Percentiles rank a stretch among this genome's conserved stretches.
Conservation (phyloP, 805 yeast species). For the Candida sphagnicola region DNA sequence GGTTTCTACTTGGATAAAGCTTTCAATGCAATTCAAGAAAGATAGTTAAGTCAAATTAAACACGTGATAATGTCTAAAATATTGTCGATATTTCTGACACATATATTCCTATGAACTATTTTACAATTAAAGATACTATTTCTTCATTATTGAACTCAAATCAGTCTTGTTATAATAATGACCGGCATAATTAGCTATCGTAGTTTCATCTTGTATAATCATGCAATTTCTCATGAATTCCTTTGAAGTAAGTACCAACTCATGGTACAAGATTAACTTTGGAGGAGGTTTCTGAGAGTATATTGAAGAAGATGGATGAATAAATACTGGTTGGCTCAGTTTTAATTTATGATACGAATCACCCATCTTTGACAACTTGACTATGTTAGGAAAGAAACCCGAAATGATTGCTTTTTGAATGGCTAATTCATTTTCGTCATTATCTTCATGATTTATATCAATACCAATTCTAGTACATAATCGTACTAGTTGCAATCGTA, state of each 20-base stretch:
- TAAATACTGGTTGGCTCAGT: slow-evolving; percentile 65
- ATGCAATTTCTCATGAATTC: slow-evolving; percentile 86
- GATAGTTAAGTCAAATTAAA: too few relatives aligned
- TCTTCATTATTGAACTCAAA: too few relatives aligned
- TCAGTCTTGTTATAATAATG: slow-evolving; percentile 2
- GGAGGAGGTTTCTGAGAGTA: slow-evolving; percentile 68
- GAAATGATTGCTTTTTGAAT: slow-evolving; percentile 56
- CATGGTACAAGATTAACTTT: slow-evolving; percentile 72
- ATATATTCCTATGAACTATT: too few relatives aligned
- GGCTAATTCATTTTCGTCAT: slow-evolving; percentile 14
- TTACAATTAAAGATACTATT: too few relatives aligned
- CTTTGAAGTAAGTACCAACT: slow-evolving; percentile 76
- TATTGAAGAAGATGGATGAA: slow-evolving; percentile 84
- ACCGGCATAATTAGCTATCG: slow-evolving; percentile 2
- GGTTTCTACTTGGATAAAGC: neutral
- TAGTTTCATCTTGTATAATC: slow-evolving; percentile 53
- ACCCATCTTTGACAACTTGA: slow-evolving; percentile 56
- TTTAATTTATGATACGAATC: slow-evolving; percentile 65
- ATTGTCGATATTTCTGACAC: neutral
- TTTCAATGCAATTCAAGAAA: too few relatives aligned
- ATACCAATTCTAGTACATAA: slow-evolving; percentile 49
- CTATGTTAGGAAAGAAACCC: slow-evolving; percentile 69
- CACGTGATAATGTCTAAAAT: neutral
- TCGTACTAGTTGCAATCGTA: slow-evolving; percentile 62
- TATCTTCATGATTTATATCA: slow-evolving; percentile 22